Evolutionary conservation across 345 rosid species (phyloP).

Genomic region (Murraya koenigii): DNA sequence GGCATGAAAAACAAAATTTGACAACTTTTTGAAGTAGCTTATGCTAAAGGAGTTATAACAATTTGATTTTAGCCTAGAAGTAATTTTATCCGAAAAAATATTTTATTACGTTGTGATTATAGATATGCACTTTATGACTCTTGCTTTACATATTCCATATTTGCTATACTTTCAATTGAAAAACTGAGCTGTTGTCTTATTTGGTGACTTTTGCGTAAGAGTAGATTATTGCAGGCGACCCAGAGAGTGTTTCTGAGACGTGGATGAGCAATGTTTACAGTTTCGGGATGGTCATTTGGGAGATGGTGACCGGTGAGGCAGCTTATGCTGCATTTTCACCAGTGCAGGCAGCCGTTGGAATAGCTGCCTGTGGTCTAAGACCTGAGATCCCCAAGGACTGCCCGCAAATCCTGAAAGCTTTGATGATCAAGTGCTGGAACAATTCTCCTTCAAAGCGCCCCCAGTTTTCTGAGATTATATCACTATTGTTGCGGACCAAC

Average conservation of each 20-base stretch:
- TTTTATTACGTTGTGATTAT: neutral
- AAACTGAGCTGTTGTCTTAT: neutral
- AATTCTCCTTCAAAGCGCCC: slow-evolving; percentile 77
- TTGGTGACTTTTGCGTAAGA: slow-evolving; percentile 19
- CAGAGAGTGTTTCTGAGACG: slow-evolving; percentile 83
- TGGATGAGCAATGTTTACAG: slow-evolving; percentile 97
- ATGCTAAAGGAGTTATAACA: neutral
- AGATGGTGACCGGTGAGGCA: slow-evolving; percentile 89
- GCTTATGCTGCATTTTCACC: slow-evolving; percentile 90
- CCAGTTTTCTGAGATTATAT: slow-evolving; percentile 63
- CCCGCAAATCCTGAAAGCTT: slow-evolving; percentile 61
- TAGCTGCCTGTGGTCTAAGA: slow-evolving; percentile 92
- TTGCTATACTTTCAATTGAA: neutral
- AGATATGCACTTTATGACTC: neutral
- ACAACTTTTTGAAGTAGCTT: neutral
- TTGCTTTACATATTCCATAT: slow-evolving; percentile 6
- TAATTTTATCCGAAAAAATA: neutral
- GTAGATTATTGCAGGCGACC: slow-evolving; percentile 96
- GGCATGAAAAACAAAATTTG: neutral
- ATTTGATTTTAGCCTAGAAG: neutral
- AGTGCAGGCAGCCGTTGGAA: slow-evolving; percentile 94
- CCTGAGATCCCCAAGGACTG: slow-evolving; percentile 96
- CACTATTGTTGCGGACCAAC: slow-evolving; percentile 43
- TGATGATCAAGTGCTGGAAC: slow-evolving; percentile 91
- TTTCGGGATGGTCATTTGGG: slow-evolving; percentile 97